Percentiles rank a stretch among this genome's conserved stretches.
phyloP scores from a whole-genome alignment of 1,139 yeast species.

The Candida freyschussii region DNA sequence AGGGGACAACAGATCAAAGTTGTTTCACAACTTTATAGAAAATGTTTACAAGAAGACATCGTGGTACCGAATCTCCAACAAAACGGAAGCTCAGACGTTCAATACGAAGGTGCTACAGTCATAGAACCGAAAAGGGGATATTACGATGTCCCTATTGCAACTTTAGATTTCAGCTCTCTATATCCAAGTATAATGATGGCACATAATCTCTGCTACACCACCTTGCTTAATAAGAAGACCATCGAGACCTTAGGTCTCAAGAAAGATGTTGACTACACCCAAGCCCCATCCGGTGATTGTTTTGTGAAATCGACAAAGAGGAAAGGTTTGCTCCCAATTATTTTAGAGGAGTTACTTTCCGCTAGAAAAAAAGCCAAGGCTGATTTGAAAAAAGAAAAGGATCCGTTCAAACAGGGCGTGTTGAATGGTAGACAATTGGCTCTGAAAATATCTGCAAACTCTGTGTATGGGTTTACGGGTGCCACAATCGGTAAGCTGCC shows the following conservation, averaged over 20 bases:
- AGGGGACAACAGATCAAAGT: constrained; percentile 99
- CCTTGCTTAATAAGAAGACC: constrained; percentile 65
- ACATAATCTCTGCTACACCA: constrained; percentile 93
- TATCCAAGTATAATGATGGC: constrained; percentile 99
- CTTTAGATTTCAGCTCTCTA: constrained; percentile 94
- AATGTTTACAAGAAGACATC: constrained; percentile 78
- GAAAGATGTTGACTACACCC: constrained; percentile 73
- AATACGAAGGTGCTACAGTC: constrained; percentile 98
- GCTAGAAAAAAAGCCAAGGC: constrained; percentile 93
- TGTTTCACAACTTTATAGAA: constrained; percentile 88
- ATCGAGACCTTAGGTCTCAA: constrained; percentile 60
- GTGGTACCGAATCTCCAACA: constrained; percentile 87
- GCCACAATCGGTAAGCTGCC: constrained; percentile 97
- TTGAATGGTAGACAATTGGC: constrained; percentile 97
- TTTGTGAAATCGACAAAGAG: constrained; percentile 72
- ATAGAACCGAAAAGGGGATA: constrained; percentile 95
- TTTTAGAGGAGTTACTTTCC: constrained; percentile 77
- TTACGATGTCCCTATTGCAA: constrained; percentile 95
- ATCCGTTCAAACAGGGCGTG: constrained; percentile 90
- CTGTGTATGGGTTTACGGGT: constrained; percentile 98
- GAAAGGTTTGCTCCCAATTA: constrained; percentile 87
- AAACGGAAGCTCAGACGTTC: constrained; percentile 75
- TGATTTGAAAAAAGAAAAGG: constrained; percentile 87
- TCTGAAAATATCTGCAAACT: constrained; percentile 91
- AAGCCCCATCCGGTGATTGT: constrained; percentile 88